Conservation (phyloP, 2,329 filamentous ascomycete species). For the Alternaria gansuensis region DNA sequence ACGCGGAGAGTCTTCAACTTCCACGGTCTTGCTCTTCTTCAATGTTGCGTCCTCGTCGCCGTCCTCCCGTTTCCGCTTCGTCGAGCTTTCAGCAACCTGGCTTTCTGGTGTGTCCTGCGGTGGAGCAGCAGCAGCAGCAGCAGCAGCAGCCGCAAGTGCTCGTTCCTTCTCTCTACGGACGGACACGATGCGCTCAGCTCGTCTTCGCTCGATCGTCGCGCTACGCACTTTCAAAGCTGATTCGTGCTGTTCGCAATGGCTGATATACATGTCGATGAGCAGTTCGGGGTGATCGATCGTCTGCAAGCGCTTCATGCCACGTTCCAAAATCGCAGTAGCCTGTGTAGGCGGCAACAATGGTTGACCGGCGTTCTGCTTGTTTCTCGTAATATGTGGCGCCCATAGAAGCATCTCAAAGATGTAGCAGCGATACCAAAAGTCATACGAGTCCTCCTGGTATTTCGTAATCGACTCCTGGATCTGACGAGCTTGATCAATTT, state of each 20-base stretch:
- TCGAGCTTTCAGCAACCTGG: slow-evolving; percentile 56
- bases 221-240: slow-evolving; percentile 76
- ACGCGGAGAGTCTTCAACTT: slow-evolving; percentile 32
- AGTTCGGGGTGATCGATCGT: slow-evolving; percentile 80
- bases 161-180: slow-evolving; percentile 69
- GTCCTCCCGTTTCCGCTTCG: slow-evolving; percentile 76
- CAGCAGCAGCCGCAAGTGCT: slow-evolving; percentile 65
- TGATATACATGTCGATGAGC: slow-evolving; percentile 75
- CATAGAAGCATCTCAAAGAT: slow-evolving; percentile 86
- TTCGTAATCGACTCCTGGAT: slow-evolving; percentile 77
- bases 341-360: slow-evolving; percentile 67
- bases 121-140: slow-evolving; percentile 61
- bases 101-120: slow-evolving; percentile 30
- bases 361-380: slow-evolving; percentile 60
- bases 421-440: slow-evolving; percentile 95
- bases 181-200: slow-evolving; percentile 59
- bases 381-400: slow-evolving; percentile 65
- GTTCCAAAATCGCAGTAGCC: slow-evolving; percentile 78
- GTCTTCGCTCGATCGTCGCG: slow-evolving; percentile 77
- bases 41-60: slow-evolving; percentile 62
- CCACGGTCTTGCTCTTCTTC: slow-evolving; percentile 71
- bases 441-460: slow-evolving; percentile 78
- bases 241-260: slow-evolving; percentile 91
- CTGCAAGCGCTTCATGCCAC: slow-evolving; percentile 68
- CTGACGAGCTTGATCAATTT: slow-evolving; percentile 76